Base-by-base conservation (phyloP, 2,329 filamentous ascomycete species). In the Penicillium glabrum region DNA sequence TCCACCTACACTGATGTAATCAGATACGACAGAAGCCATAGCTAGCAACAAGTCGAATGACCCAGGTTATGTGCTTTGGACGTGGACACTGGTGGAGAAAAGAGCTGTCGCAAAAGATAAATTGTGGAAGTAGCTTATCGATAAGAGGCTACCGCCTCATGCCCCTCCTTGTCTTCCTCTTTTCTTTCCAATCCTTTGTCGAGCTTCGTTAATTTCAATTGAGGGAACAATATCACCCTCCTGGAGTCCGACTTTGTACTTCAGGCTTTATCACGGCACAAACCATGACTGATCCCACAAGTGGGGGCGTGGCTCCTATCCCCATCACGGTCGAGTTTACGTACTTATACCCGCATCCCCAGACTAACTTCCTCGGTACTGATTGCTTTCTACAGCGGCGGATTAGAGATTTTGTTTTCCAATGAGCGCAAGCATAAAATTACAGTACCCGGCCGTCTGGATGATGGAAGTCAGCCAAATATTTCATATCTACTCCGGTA, bases 361-460 rank as follows among this genome's bases (percentile, higher is more conserved):
- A 37, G 54, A 45, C 13, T 19, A 48, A 54, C 35, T 13, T 35
- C 41, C 14, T 52, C 13, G 29, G 24, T 14, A 54, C 35, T 52
- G 51, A 59, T 50, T 53, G 13, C 37, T 54, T 35, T 51, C 50
- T 35, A 65, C 62, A 93, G 95, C 62, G 95, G 95, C 60, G 95
- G 95, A 23, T 84, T 99, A 19, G 95, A 99, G 78, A 89, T 96
- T 79, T 87, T 99, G 63, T 99, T 99, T 77, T 86, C 88, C 31
- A 89, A 96, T 72, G 81, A 91, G 75, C 85, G 88, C 54, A 89
- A 86, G 65, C 90, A 93, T 72, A 77, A 81, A 23, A 72, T 99
- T 46, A 77, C 81, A 3, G 75, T 98, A 43, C 91, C 93, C 21
- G 76, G 83, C 29, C 81, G 71, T 54, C 83, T 87, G 68, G 77